These are phyloP conservation scores for Leishmania aethiopica DNA, from an alignment of 208 protist genomes.

Conservation along the genomic window DNA sequence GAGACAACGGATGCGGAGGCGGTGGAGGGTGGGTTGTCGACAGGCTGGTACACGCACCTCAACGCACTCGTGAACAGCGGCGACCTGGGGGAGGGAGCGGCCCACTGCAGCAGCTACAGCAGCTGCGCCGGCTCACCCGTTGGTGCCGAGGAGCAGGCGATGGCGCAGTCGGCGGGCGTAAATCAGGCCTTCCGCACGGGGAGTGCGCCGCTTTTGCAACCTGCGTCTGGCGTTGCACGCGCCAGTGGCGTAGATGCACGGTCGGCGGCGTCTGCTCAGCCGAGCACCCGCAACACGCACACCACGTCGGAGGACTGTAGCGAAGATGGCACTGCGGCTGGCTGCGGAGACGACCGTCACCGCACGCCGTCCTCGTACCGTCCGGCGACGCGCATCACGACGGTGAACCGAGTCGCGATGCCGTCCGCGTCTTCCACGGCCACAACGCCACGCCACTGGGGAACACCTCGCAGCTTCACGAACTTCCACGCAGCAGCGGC, in stretches of 20 bases:
- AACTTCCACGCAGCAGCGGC: not conserved
- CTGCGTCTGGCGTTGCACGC: not conserved
- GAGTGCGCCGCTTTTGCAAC: not conserved
- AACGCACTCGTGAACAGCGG: not conserved
- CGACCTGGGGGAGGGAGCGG: not conserved
- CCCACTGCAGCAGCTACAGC: not conserved
- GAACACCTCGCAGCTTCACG: constrained; percentile 2
- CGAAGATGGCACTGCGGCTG: not conserved
- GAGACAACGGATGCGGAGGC: not conserved
- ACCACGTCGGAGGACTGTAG: not conserved
- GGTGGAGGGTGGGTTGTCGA: not conserved
- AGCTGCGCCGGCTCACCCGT: not conserved
- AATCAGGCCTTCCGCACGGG: not conserved
- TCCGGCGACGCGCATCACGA: not conserved
- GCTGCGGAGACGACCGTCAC: not conserved
- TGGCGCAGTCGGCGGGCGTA: not conserved
- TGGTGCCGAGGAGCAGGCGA: not conserved
- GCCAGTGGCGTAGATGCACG: not conserved
- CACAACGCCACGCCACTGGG: not conserved
- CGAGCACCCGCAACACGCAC: not conserved
- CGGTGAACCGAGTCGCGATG: not conserved
- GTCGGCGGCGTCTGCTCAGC: not conserved
- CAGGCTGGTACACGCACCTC: not conserved
- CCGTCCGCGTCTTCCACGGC: not conserved
- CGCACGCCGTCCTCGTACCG: not conserved